These are phyloP conservation scores for Ambrosiella beaveri DNA, from an alignment of 2,329 filamentous ascomycete genomes.

Conservation along the genomic window DNA sequence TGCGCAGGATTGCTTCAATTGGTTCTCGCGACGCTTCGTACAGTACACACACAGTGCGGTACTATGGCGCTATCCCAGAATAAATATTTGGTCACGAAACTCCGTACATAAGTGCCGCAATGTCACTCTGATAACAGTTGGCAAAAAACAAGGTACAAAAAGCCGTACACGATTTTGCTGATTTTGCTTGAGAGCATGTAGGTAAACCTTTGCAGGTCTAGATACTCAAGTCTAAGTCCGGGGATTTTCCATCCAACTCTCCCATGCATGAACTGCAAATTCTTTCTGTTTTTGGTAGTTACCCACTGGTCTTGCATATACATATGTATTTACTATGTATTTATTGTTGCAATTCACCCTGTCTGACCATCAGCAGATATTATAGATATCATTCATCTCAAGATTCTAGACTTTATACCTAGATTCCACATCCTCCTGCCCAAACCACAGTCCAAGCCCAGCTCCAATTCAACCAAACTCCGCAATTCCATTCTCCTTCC, in stretches of 20 bases:
- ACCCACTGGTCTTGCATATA: too few species aligned
- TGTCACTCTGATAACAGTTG: too few species aligned
- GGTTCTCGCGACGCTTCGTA: background rate
- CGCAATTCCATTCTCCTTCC: background rate
- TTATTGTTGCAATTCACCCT: too few species aligned
- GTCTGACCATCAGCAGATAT: too few species aligned
- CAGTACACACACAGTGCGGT: background rate
- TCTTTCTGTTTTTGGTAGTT: too few species aligned
- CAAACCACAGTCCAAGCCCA: too few species aligned
- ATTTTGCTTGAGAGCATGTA: background rate
- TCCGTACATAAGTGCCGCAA: background rate
- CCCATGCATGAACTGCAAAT: too few species aligned
- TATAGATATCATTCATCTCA: too few species aligned
- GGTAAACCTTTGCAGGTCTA: background rate
- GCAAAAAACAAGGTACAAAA: background rate
- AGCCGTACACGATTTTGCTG: background rate
- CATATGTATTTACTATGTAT: too few species aligned
- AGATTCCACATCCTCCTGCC: too few species aligned
- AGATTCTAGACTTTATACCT: too few species aligned
- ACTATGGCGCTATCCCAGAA: background rate
- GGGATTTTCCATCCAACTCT: background rate
- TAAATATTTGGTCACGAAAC: background rate
- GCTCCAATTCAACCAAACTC: too few species aligned
- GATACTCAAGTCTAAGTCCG: background rate
- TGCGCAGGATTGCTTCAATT: background rate